These are phyloP conservation scores for Carex sylvatica DNA, from an alignment of 202 grass and related monocot genomes.

Conservation along the genomic window DNA sequence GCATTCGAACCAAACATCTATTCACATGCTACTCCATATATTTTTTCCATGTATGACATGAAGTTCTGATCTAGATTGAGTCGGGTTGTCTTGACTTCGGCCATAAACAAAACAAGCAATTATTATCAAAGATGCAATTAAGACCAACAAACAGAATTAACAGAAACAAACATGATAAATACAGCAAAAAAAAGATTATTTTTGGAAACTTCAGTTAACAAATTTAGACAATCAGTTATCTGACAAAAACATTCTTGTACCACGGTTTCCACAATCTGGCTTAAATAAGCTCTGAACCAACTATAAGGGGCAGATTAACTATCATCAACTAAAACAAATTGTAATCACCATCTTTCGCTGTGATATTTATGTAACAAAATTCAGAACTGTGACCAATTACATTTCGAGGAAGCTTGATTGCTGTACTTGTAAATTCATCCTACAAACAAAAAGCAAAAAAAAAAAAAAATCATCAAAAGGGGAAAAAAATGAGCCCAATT, in stretches of 20 bases:
- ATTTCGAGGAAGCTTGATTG: conserved; percentile 9
- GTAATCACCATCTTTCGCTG: conserved; percentile 24
- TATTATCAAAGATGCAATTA: neutral
- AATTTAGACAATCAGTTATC: conserved; percentile 1
- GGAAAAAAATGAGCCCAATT: neutral
- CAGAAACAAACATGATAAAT: neutral
- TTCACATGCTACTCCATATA: too few relatives aligned
- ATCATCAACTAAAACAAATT: conserved; percentile 15
- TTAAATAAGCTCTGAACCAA: conserved; percentile 11
- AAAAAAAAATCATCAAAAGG: neutral
- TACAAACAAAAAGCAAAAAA: conserved; percentile 10
- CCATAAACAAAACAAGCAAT: neutral
- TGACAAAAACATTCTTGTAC: conserved; percentile 7
- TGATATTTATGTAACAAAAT: conserved; percentile 28
- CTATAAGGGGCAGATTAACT: conserved; percentile 14
- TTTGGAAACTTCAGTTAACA: conserved; percentile 20
- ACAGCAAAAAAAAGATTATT: neutral
- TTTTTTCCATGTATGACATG: too few relatives aligned
- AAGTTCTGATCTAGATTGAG: too few relatives aligned
- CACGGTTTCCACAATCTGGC: conserved; percentile 9
- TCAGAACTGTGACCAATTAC: conserved; percentile 24
- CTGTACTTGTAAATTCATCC: conserved; percentile 5
- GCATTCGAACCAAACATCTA: too few relatives aligned
- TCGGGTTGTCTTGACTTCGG: neutral
- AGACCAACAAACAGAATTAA: neutral